Base-by-base conservation (phyloP, 345 rosid genomes). In the Ceriops zippeliana region DNA sequence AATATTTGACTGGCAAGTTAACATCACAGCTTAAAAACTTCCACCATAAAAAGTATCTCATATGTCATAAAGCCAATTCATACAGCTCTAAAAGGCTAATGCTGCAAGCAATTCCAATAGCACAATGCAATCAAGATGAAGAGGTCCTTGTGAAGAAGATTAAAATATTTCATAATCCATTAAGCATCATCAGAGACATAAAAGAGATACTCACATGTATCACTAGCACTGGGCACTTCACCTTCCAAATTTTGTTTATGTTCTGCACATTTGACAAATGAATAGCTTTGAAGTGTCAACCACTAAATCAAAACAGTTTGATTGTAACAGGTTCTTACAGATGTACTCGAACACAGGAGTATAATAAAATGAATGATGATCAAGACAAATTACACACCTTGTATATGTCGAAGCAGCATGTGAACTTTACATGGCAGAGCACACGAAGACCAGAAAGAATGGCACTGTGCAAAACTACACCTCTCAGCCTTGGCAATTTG, bases 401-500 rank as follows among this genome's bases (percentile, higher is more conserved):
- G 72, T 92, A 92, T 31, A 96, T 96, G 81, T 96, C 99, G 19
- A 87, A 89, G 74, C 99, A 96, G 76, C 82, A 92, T 37, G 86
- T 63, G 80, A 85, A 92, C 62, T 87, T 96, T 58, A 89, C 97
- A 66, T 96, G 99, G 80, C 99, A 96, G 63, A 96, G 87, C 67
- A 96, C 99, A 11, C 99, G 98, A 61, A 96, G 98, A 66, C 99
- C 99, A 58, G 99, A 96, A 76, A 96, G 98, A 72, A 96, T 96
- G 79, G 92, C 97, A 20, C 99, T 96, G 58, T 96, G 99, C 74
- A 96, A 84, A 78, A 96, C 97, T 30, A 96, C 97, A 13, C 99
- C 99, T 81, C 99, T 85, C 52, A 96, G 83, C 82, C 99, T 81
- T 7, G 99, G 98, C 79, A 96, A 81, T 80, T 96, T 90, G 56